These are phyloP conservation scores for Annona cherimola DNA, from an alignment of 164 flowering plant species.

Conservation along the genomic window DNA sequence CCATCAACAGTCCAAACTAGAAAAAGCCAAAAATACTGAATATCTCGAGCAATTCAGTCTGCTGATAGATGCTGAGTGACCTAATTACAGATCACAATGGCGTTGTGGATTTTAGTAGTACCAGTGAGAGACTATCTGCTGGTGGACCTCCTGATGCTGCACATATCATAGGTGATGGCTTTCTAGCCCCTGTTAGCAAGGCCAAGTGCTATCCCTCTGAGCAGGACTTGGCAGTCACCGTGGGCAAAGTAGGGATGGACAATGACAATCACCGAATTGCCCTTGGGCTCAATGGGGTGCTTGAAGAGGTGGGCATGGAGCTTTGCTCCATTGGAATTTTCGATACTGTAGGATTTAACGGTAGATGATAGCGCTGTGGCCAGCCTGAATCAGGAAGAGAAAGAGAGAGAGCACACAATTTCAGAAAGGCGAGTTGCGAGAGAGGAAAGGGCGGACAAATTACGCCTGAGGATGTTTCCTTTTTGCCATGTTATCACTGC, in stretches of 20 bases:
- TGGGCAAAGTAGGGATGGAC: slow-evolving; percentile 74
- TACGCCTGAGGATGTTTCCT: too few relatives aligned
- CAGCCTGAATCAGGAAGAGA: not conserved
- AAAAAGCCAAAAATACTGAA: not conserved
- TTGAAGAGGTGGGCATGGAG: slow-evolving; percentile 54
- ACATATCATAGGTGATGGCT: slow-evolving; percentile 76
- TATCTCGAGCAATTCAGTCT: slow-evolving; percentile 25
- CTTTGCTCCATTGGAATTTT: slow-evolving; percentile 50
- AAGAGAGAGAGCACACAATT: not conserved
- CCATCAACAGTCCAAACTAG: not conserved
- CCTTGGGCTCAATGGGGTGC: slow-evolving; percentile 29
- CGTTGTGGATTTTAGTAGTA: slow-evolving; percentile 69
- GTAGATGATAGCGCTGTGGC: slow-evolving; percentile 8
- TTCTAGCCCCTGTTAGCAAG: slow-evolving; percentile 50
- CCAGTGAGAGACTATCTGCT: slow-evolving; percentile 76
- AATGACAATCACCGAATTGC: slow-evolving; percentile 42
- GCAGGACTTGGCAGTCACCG: slow-evolving; percentile 79
- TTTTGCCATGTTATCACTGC: too few relatives aligned
- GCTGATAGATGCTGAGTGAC: slow-evolving; percentile 33
- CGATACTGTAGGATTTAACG: slow-evolving; percentile 47
- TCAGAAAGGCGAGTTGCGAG: not conserved
- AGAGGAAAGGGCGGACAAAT: too few relatives aligned
- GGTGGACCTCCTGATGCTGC: slow-evolving; percentile 79
- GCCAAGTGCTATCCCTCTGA: slow-evolving; percentile 75
- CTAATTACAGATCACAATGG: slow-evolving; percentile 66